Base-by-base conservation (phyloP, 495 filamentous ascomycete species). In the Trichoderma erinaceum region DNA sequence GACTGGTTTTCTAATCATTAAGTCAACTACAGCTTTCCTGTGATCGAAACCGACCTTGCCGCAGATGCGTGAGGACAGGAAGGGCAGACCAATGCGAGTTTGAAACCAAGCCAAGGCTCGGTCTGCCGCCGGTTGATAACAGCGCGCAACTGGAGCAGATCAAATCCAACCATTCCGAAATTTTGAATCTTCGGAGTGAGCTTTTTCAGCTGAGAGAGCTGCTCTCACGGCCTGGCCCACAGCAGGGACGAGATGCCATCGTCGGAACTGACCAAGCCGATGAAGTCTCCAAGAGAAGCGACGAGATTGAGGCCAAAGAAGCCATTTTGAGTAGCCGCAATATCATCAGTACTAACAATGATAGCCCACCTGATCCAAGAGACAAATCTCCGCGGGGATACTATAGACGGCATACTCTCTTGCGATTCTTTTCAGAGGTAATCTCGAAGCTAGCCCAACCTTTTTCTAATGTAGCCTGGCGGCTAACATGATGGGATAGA, bases 351-450 rank as follows among this genome's bases (percentile, higher is more conserved):
- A 38, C 65, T 23, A 43, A 21, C 35, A 63, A 69, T 21, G 56
- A 25, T 3, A 61, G 68, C 27, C 63, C 67, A 12, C 61, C 48
- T 2, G 69, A 71, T 66, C 73, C 69, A 38, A 73, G 38, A 29
- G 67, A 69, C 12, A 71, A 70, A 58, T 65, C 38, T 10, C 73
- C 68, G 12, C 68, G 46, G 10, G 69, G 69, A 13, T 74, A 70
- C 65, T 71, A 73, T 50, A 58, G 68, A 48, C 73, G 68, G 25
- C 71, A 74, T 67, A 35, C 67, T 56, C 63, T 74, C 12, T 70
- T 74, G 41, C 69, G 50, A 38, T 74, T 73, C 63, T 73, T 74
- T n/a, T 27, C 23, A 35, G 73, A 73, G 67, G 73, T 74, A 50
- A 64, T 67, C 18, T 46, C 2, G 8, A 13, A 13, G 23, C 27